phyloP scores from a whole-genome alignment of 345 rosid genomes.

The Moricandia arvensis region DNA sequence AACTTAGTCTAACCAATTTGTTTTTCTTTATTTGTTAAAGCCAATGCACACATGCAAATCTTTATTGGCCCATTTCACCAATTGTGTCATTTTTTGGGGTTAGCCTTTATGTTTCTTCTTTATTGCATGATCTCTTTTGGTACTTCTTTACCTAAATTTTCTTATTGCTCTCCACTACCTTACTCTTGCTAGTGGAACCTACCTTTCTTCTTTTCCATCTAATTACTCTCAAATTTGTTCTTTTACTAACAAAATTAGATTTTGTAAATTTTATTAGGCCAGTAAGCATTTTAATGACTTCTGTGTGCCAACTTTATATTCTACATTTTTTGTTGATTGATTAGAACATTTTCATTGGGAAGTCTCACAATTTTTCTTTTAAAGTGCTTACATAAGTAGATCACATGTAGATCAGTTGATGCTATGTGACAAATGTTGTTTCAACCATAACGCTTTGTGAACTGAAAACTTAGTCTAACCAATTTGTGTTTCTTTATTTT shows the following conservation, averaged over 20 bases:
- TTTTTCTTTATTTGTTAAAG: neutral
- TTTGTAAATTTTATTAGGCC: neutral
- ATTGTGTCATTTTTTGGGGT: constrained; percentile 14
- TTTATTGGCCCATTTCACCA: constrained; percentile 18
- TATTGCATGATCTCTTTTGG: constrained; percentile 33
- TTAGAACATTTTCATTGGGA: neutral
- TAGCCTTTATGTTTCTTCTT: constrained; percentile 33
- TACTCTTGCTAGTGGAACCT: constrained; percentile 18
- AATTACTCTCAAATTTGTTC: neutral
- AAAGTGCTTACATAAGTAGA: constrained; percentile 3
- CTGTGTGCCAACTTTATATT: neutral
- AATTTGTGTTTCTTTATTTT: neutral
- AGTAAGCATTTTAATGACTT: neutral
- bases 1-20: neutral
- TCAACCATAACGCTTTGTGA: constrained; percentile 2
- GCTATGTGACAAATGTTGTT: constrained; percentile 6
- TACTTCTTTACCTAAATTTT: constrained; percentile 47
- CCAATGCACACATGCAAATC: constrained; percentile 23
- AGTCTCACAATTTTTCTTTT: neutral
- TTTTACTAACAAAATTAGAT: neutral
- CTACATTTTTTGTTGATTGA: neutral
- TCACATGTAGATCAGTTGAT: neutral
- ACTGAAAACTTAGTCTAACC: constrained; percentile 3
- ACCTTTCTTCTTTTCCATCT: neutral
- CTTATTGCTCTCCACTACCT: constrained; percentile 17